Percentiles rank a stretch among this genome's conserved stretches.
These are phyloP conservation scores for Plantago ovata DNA, from an alignment of 257 asterid species.

Conservation along the genomic window DNA sequence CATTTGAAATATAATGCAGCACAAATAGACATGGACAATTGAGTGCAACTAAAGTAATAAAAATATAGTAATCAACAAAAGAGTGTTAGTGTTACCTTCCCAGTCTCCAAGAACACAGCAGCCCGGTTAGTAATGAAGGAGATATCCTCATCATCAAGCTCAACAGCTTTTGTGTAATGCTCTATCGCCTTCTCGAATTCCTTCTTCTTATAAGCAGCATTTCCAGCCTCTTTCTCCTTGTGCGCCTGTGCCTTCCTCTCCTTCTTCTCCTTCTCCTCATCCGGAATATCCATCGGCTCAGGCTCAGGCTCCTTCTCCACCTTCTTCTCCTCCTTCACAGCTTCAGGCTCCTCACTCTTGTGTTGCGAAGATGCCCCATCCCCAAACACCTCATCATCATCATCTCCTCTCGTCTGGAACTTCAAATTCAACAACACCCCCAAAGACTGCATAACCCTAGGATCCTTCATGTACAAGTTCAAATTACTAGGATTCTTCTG, in stretches of 20 bases:
- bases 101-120: conserved; percentile 93
- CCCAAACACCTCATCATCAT: conserved; percentile 43
- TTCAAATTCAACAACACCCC: conserved; percentile 71
- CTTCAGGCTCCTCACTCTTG: conserved; percentile 36
- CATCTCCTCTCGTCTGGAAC: conserved; percentile 50
- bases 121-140: conserved; percentile 91
- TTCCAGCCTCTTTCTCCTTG: conserved; percentile 86
- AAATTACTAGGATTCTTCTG: conserved; percentile 68
- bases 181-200: conserved; percentile 80
- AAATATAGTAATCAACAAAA: too few relatives aligned
- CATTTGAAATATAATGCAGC: too few relatives aligned
- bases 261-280: conserved; percentile 54
- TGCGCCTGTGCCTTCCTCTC: conserved; percentile 55
- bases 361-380: background rate
- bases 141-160: conserved; percentile 70
- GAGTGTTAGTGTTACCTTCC: too few relatives aligned
- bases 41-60: background rate
- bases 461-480: conserved; percentile 70
- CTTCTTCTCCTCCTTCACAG: conserved; percentile 52
- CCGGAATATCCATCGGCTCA: conserved; percentile 52
- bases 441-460: conserved; percentile 81
- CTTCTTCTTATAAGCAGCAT: conserved; percentile 88
- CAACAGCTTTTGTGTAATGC: conserved; percentile 68
- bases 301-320: conserved; percentile 36
- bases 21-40: too few relatives aligned